Percentiles rank a stretch among this genome's conserved stretches.
Evolutionary conservation across 2,329 filamentous ascomycete genomes (phyloP).

Genomic region (Grosmannia clavigera): DNA sequence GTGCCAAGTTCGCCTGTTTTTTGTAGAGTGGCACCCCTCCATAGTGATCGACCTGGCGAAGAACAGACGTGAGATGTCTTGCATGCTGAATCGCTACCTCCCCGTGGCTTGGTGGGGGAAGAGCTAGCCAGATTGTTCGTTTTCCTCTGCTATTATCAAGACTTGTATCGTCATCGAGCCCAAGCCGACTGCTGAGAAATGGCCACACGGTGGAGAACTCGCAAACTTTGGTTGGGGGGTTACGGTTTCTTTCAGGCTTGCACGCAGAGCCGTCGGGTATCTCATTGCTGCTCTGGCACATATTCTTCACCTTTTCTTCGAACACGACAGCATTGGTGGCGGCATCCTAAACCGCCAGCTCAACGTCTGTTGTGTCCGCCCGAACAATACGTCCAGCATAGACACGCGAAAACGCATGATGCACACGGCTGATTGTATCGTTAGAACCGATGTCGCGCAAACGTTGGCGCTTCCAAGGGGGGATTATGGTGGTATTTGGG

Average conservation of each 20-base stretch:
- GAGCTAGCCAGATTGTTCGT: neutral
- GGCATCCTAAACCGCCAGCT: conserved; percentile 3
- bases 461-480: conserved; percentile 1
- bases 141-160: neutral
- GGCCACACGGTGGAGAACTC: neutral
- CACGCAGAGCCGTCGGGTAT: neutral
- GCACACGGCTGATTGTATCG: neutral
- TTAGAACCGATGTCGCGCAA: neutral
- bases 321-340: neutral
- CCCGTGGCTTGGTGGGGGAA: neutral
- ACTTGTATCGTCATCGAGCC: neutral
- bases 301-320: neutral
- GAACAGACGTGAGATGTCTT: neutral
- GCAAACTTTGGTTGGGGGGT: neutral
- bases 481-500: neutral
- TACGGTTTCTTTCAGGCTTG: neutral
- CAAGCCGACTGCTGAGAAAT: neutral
- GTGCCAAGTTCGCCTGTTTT: neutral
- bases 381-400: neutral
- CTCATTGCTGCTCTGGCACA: neutral
- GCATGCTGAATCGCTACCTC: neutral
- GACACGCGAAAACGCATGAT: neutral
- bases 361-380: neutral
- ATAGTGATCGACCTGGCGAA: neutral
- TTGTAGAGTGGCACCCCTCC: conserved; percentile 1